Evolutionary conservation across 805 yeast genomes (phyloP), one percentile per base, ranked within the genome.

Genomic region (Nakazawaea wyomingensis): DNA sequence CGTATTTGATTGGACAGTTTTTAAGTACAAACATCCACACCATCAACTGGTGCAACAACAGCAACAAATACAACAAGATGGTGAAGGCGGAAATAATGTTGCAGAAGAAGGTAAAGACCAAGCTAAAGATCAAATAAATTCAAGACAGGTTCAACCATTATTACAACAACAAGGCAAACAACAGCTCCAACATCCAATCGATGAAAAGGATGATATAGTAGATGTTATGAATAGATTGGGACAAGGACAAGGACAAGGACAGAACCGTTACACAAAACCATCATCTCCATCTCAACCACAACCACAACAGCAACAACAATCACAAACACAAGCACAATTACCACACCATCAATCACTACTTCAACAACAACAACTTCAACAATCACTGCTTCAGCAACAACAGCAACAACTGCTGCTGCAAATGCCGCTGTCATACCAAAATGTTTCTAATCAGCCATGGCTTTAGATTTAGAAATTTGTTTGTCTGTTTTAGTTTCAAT

Each of bases 1-100:
- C 64, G 80, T 93, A 18, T 91, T 89, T 65, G 99, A 91, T 66
- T 91, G 99, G 99, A 91, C 96, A 22, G 78, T 89, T 49, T 85
- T 82, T 68, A 85, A 85, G 61, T 82, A 77, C 61, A 84, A 75
- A 52, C 69, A 75, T 54, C 76, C 77, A 50, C 76, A 76, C 51
- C 78, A 76, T 54, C 67, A 60, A 46, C 66, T 73, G 48, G 71
- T 66, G 44, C 74, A 68, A 46, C 61, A 59, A 37, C 60, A 56
- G 35, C 60, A 52, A 13, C 53, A 48, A 4, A 24, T 41, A 37
- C 50, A 24, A 38, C 43, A 28, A 26, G 36, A 37, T 20, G 46
- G n/a, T 14, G 39, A 28, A 30, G 34, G 41, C 14, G 34, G 44
- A 20, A 42, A 43, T 46, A 45, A 11, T 40, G 48, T 17, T 50